These are phyloP conservation scores for Calcarisporium arbuscula DNA, from an alignment of 2,329 filamentous ascomycete species.

Conservation along the genomic window DNA sequence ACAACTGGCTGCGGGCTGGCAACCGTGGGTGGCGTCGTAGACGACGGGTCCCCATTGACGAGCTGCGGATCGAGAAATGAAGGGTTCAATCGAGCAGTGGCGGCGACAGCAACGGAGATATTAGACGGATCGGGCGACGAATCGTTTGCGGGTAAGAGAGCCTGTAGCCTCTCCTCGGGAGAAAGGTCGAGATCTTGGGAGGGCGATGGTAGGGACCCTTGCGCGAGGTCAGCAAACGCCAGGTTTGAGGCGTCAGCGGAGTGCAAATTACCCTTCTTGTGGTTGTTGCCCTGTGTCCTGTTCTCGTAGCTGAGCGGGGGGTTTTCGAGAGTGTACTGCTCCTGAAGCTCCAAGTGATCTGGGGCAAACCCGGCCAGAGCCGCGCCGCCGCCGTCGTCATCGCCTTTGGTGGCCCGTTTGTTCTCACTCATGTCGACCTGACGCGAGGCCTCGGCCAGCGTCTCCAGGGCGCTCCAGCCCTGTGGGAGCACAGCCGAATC, in stretches of 20 bases:
- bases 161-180: constrained; percentile 45
- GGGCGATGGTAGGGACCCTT: constrained; percentile 11
- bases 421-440: constrained; percentile 65
- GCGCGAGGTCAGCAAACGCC: neutral
- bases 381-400: constrained; percentile 23
- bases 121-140: constrained; percentile 39
- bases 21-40: constrained; percentile 22
- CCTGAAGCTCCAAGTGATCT: constrained; percentile 47
- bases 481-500: constrained; percentile 36
- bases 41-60: constrained; percentile 22
- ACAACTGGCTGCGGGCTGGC: constrained; percentile 8
- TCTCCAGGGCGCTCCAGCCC: constrained; percentile 76
- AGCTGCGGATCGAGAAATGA: constrained; percentile 49
- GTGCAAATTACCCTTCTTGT: constrained; percentile 17
- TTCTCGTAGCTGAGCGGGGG: constrained; percentile 44
- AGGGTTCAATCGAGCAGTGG: constrained; percentile 48
- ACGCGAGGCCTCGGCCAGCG: constrained; percentile 80
- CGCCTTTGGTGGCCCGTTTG: constrained; percentile 41
- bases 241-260: constrained; percentile 7
- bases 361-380: constrained; percentile 16
- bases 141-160: constrained; percentile 31
- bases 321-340: constrained; percentile 53
- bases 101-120: constrained; percentile 50
- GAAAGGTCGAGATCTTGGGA: constrained; percentile 29
- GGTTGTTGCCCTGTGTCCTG: constrained; percentile 15